phyloP scores from a whole-genome alignment of 108 stramenopile species.

The Nitzschia sp. region DNA sequence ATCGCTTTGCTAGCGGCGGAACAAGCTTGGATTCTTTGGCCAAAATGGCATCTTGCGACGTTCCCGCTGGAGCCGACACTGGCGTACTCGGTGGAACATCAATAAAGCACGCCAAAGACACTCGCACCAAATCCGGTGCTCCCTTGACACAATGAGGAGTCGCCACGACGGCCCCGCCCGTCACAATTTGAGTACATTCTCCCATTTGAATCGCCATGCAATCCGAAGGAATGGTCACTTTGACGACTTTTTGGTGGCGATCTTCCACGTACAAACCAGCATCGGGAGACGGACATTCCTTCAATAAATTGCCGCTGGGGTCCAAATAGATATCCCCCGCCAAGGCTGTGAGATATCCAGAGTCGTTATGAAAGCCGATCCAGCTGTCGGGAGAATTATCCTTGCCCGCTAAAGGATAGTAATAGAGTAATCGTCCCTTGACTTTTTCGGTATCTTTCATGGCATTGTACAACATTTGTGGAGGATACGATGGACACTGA shows the following conservation, averaged over 20 bases:
- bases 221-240: constrained; percentile 79
- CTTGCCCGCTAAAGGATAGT: constrained; percentile 69
- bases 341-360: constrained; percentile 89
- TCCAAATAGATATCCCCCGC: constrained; percentile 88
- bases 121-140: constrained; percentile 50
- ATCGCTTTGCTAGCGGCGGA: constrained; percentile 73
- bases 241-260: constrained; percentile 52
- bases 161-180: constrained; percentile 83
- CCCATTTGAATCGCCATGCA: constrained; percentile 94
- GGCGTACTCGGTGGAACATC: constrained; percentile 78
- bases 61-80: constrained; percentile 61
- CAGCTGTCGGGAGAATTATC: constrained; percentile 65
- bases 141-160: constrained; percentile 94
- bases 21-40: constrained; percentile 59
- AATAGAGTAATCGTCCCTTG: constrained; percentile 90
- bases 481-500: constrained; percentile 28
- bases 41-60: constrained; percentile 47
- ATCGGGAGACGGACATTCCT: constrained; percentile 53
- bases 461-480: constrained; percentile 40
- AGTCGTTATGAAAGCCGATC: constrained; percentile 96
- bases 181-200: constrained; percentile 91
- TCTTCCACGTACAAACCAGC: constrained; percentile 86
- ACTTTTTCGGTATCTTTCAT: constrained; percentile 85
- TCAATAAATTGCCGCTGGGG: constrained; percentile 55
- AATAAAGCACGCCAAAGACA: constrained; percentile 84